A percentile compares a stretch with the other conserved stretches of the same genome.
These are phyloP conservation scores for Podospora conica DNA, from an alignment of 495 filamentous ascomycete genomes.

Conservation along the genomic window DNA sequence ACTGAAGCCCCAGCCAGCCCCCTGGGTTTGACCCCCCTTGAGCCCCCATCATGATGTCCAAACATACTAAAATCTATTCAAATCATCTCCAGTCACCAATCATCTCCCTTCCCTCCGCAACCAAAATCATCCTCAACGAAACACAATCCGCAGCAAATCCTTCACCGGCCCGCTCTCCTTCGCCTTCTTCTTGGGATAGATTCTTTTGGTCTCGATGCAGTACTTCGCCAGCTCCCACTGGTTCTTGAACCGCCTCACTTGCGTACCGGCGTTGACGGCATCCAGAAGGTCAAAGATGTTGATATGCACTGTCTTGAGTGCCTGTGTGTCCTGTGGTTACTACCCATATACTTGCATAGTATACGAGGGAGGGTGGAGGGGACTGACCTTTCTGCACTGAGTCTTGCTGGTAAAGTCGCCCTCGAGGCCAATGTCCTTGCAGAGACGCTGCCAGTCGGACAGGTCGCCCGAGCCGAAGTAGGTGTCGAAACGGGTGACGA, in stretches of 20 bases:
- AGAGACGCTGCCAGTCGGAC: slow-evolving; percentile 32
- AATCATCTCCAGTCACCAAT: background rate
- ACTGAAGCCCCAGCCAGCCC: background rate
- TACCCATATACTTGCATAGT: background rate
- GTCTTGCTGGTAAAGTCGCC: slow-evolving; percentile 26
- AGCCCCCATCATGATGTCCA: background rate
- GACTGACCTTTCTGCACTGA: slow-evolving; percentile 31
- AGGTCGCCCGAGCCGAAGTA: slow-evolving; percentile 28
- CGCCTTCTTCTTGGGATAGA: slow-evolving; percentile 20
- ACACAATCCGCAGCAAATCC: slow-evolving; percentile 11
- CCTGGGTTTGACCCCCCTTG: no score
- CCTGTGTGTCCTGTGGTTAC: slow-evolving; percentile 12
- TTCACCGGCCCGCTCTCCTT: slow-evolving; percentile 28
- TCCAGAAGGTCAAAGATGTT: slow-evolving; percentile 37
- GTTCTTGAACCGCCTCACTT: slow-evolving; percentile 19
- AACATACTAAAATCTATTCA: background rate
- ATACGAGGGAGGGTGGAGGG: background rate
- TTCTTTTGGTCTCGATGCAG: slow-evolving; percentile 9
- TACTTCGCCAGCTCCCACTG: slow-evolving; percentile 19
- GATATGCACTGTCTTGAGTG: slow-evolving; percentile 25
- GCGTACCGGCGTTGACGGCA: slow-evolving; percentile 11
- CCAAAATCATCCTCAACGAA: background rate
- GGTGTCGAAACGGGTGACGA: background rate
- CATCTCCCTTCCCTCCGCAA: no score
- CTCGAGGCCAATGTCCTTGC: slow-evolving; percentile 28